Evolutionary conservation across 2,329 filamentous ascomycete genomes (phyloP).

Genomic region (Scytalidium lignicola): DNA sequence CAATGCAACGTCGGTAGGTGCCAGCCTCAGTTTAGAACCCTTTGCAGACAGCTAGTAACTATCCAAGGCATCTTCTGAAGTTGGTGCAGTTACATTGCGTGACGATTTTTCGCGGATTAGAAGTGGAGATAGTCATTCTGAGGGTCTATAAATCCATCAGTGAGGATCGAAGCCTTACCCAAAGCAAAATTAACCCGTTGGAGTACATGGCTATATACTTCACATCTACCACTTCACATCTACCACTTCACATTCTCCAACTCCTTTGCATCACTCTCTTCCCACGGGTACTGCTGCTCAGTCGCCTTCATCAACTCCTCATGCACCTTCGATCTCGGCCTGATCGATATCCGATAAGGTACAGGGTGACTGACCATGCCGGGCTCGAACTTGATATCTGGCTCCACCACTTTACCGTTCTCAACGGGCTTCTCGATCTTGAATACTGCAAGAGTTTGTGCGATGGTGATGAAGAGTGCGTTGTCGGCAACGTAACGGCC

Average conservation of each 20-base stretch:
- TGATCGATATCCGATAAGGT: slow-evolving; percentile 29
- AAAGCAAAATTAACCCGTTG: no score
- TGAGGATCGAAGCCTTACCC: no score
- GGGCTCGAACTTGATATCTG: slow-evolving; percentile 23
- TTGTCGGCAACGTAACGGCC: slow-evolving; percentile 6
- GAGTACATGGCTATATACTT: no score
- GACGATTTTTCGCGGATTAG: no score
- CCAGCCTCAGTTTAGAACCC: no score
- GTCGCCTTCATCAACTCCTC: slow-evolving; percentile 27
- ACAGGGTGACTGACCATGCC: slow-evolving; percentile 34
- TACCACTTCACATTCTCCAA: slow-evolving; percentile 8
- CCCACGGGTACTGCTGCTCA: slow-evolving; percentile 33
- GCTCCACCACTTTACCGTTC: slow-evolving; percentile 32
- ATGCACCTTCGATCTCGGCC: slow-evolving; percentile 29
- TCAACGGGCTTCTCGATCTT: slow-evolving; percentile 32
- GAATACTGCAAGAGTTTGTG: slow-evolving; percentile 42
- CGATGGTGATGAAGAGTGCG: slow-evolving; percentile 25
- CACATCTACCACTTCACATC: not conserved
- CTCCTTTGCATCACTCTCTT: slow-evolving; percentile 31
- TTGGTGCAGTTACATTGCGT: no score
- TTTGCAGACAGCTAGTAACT: no score
- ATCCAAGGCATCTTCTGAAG: no score
- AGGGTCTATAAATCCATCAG: no score
- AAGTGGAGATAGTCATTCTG: no score
- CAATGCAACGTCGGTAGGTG: no score